Evolutionary conservation across 2,329 filamentous ascomycete species (phyloP), one percentile per base, ranked within the genome.

Genomic region (Onygenales sp.): DNA sequence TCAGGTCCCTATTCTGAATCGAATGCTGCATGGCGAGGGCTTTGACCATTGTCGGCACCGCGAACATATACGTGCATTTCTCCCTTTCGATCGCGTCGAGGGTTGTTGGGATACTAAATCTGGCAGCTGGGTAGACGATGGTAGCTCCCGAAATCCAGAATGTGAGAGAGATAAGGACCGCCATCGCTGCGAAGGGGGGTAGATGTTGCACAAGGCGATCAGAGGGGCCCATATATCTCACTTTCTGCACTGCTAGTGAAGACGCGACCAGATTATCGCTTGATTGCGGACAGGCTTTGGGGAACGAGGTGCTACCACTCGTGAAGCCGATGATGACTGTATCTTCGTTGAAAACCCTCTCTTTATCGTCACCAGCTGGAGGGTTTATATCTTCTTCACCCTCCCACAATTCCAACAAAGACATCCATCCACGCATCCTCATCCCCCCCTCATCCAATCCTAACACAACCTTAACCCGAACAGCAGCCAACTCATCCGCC

Each of bases 271-370:
- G 52, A 53, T 73, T 75, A 33, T 62, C 57, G 57, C 68, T 66
- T 39, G 36, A 39, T 39, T 39, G 36, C 36, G 36, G 36, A 39
- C 74, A 76, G 47, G 69, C 74, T 58, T 78, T 78, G 4, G 75
- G 73, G 0, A 68, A 60, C 5, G 72, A 73, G 0, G 74, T 77
- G n/a, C 74, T 78, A 17, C 75, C 75, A 57, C 74, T 77, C 17
- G 74, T 77, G 61, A 77, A 77, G 36, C 36, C 13, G 34, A 77
- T 63, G 47, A 77, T 69, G 42, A 76, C 63, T 4, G 68, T 68
- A 6, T 60, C 65, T 48, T 66, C 62, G 21, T 27, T 27, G 21
- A 27, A 27, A 27, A 27, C 21, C 21, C 21, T 27, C 34, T 59
- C 49, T 37, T 53, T 9, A 17, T 31, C 3, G 42, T 53, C 13